A percentile compares a stretch with the other conserved stretches of the same genome.
These are phyloP conservation scores for Epichloe aotearoae DNA, from an alignment of 2,329 filamentous ascomycete genomes.

Conservation along the genomic window DNA sequence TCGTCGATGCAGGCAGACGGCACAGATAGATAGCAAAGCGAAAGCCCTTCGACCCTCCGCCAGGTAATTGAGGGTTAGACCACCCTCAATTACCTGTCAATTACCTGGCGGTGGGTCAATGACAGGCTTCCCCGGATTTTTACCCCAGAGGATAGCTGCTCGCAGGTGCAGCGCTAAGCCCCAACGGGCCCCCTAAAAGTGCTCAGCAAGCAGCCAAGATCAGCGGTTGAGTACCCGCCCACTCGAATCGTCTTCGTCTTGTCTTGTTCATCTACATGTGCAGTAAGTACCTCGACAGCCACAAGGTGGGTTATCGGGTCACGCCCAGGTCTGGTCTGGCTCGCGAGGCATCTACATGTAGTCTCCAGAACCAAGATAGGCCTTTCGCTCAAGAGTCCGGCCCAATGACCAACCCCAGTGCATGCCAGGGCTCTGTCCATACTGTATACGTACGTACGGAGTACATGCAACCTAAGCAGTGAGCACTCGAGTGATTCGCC, in stretches of 20 bases:
- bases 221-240: background rate
- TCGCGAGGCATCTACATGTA: no score
- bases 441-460: background rate
- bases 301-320: no score
- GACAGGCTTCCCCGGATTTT: constrained; percentile 15
- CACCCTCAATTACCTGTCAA: no score
- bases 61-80: background rate
- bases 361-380: background rate
- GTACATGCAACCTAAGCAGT: no score
- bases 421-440: background rate
- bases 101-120: constrained; percentile 9
- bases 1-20: background rate
- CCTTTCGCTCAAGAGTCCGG: background rate
- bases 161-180: constrained; percentile 4
- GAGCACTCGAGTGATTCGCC: background rate
- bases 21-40: background rate
- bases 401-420: background rate
- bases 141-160: constrained; percentile 11
- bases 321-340: no score
- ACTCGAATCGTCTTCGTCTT: background rate
- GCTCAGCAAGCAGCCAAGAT: background rate
- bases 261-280: background rate
- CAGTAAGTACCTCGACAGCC: no score
- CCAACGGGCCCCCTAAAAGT: background rate
- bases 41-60: background rate